phyloP scores from a whole-genome alignment of 1,139 yeast genomes.

The Candida buenavistaensis region DNA sequence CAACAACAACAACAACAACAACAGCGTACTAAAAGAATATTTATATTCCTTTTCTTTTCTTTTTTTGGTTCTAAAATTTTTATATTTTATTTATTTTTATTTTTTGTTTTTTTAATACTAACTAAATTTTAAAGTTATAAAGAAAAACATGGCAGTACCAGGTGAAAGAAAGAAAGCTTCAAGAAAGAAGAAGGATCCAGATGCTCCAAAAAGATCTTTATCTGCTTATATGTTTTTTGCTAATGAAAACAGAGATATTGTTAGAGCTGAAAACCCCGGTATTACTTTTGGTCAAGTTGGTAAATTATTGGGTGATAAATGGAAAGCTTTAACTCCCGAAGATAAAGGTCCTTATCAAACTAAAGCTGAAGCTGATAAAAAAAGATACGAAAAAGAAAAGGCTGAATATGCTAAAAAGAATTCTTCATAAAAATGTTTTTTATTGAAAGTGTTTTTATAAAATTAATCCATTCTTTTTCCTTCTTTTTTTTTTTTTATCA shows the following conservation, averaged over 20 bases:
- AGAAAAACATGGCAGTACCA: slow-evolving; percentile 23
- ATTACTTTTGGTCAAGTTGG: slow-evolving; percentile 92
- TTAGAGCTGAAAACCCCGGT: slow-evolving; percentile 93
- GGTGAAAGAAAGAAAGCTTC: slow-evolving; percentile 48
- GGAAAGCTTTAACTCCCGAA: slow-evolving; percentile 85
- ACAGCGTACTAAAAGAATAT: slow-evolving; percentile 1
- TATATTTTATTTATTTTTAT: too few relatives aligned
- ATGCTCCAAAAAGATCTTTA: slow-evolving; percentile 97
- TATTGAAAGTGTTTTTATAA: slow-evolving; percentile 1
- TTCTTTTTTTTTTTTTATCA: background rate
- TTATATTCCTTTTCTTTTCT: background rate
- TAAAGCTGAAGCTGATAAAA: slow-evolving; percentile 94
- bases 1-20: background rate
- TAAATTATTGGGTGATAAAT: slow-evolving; percentile 87
- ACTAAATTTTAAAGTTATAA: slow-evolving; percentile 5
- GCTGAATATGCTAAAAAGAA: slow-evolving; percentile 74
- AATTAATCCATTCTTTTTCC: background rate
- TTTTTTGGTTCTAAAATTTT: background rate
- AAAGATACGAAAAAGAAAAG: slow-evolving; percentile 95
- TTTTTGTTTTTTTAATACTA: slow-evolving; percentile 5
- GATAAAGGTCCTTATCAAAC: slow-evolving; percentile 88
- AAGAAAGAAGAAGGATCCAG: slow-evolving; percentile 79
- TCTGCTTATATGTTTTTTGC: slow-evolving; percentile 99
- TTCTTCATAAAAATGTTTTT: slow-evolving; percentile 10
- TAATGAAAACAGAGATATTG: slow-evolving; percentile 93